Evolutionary conservation across 805 yeast genomes (phyloP).

Genomic region (Lachancea lanzarotensis): DNA sequence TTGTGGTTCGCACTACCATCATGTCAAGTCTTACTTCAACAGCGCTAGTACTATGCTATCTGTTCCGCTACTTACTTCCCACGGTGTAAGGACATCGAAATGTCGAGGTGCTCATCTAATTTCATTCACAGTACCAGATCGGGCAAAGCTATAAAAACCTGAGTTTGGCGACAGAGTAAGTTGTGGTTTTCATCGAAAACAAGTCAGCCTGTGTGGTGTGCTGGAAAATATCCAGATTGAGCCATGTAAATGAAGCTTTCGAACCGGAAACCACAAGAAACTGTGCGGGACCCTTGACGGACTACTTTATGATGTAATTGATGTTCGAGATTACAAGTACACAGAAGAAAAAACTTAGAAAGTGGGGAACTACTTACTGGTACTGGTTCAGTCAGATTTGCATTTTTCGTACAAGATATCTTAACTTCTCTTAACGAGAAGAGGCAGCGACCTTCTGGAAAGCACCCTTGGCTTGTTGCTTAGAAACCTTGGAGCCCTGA

Average conservation of each 20-base stretch:
- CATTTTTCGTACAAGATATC: slow-evolving; percentile 8
- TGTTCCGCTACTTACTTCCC: neutral
- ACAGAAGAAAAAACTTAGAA: slow-evolving; percentile 9
- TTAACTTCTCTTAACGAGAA: slow-evolving; percentile 62
- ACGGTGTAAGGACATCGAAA: too few relatives aligned
- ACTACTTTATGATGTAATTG: neutral
- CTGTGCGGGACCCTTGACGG: too few relatives aligned
- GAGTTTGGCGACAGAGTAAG: neutral
- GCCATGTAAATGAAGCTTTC: neutral
- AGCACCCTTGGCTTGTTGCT: slow-evolving; percentile 97
- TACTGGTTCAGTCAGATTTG: neutral
- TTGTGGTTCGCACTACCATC: too few relatives aligned
- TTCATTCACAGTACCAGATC: slow-evolving; percentile 1
- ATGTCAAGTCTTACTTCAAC: too few relatives aligned
- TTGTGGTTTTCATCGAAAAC: neutral
- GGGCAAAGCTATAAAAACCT: neutral
- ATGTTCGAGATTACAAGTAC: slow-evolving; percentile 9
- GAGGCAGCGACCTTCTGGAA: slow-evolving; percentile 95
- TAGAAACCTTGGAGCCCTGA: slow-evolving; percentile 73
- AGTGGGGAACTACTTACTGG: neutral
- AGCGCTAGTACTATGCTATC: neutral
- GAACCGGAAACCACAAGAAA: neutral
- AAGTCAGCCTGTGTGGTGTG: neutral
- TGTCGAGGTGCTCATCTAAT: neutral
- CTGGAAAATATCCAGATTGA: neutral